phyloP scores from a whole-genome alignment of 2,329 filamentous ascomycete genomes.

The Diaporthe amygdali region DNA sequence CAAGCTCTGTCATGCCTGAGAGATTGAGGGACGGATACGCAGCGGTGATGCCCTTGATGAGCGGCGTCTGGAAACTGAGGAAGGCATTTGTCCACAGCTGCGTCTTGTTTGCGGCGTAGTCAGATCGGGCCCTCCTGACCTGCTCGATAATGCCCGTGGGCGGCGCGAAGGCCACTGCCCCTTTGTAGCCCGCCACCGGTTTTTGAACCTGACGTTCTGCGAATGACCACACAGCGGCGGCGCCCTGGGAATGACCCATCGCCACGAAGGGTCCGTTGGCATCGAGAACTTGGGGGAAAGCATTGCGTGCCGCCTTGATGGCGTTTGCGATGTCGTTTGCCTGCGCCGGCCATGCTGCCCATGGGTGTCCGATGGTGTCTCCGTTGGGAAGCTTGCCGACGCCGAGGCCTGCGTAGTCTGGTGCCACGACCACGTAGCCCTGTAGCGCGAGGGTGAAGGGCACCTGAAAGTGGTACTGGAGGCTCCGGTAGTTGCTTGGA shows the following conservation, averaged over 20 bases:
- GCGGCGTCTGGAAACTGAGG: background rate
- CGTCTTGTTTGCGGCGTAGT: background rate
- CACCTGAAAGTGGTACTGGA: slow-evolving; percentile 45
- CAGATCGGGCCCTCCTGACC: background rate
- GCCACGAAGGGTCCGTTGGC: slow-evolving; percentile 33
- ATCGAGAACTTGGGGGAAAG: background rate
- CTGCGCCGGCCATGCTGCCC: background rate
- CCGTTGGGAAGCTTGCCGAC: slow-evolving; percentile 31
- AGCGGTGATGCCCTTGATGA: background rate
- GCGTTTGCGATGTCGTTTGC: background rate
- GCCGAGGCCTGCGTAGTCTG: slow-evolving; percentile 52
- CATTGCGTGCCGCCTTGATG: background rate
- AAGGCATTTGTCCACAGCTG: background rate
- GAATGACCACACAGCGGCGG: slow-evolving; percentile 46
- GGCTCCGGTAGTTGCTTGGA: slow-evolving; percentile 45
- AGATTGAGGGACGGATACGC: background rate
- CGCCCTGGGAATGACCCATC: slow-evolving; percentile 40
- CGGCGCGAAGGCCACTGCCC: slow-evolving; percentile 32
- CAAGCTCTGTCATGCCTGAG: background rate
- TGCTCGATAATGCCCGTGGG: background rate
- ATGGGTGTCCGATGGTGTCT: background rate
- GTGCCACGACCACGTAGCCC: slow-evolving; percentile 49
- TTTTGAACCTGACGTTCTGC: slow-evolving; percentile 38
- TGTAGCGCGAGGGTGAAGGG: slow-evolving; percentile 45
- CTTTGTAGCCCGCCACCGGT: slow-evolving; percentile 41